phyloP scores from a whole-genome alignment of 768 basidiomycete genomes.

The Russula compacta region DNA sequence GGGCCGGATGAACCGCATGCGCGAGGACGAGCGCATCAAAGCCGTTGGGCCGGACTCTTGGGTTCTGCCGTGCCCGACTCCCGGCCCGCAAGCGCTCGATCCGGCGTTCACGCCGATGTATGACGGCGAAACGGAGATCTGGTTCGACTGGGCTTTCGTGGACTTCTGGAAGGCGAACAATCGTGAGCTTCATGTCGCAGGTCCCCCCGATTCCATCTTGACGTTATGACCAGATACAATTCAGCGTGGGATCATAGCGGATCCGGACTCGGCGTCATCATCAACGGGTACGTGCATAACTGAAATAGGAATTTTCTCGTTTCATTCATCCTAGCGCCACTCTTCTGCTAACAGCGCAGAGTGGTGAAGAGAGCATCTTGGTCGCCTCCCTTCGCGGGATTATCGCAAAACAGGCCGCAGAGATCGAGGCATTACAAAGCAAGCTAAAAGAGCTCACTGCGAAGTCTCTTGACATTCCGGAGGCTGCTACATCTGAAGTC shows the following conservation, averaged over 20 bases:
- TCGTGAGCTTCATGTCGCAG: slow-evolving; percentile 37
- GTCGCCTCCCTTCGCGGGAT: slow-evolving; percentile 78
- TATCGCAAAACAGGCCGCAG: slow-evolving; percentile 71
- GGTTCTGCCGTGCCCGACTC: slow-evolving; percentile 48
- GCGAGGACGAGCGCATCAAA: slow-evolving; percentile 92
- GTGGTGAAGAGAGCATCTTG: slow-evolving; percentile 63
- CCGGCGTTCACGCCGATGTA: slow-evolving; percentile 31
- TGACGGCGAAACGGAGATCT: slow-evolving; percentile 71
- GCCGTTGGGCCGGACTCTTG: slow-evolving; percentile 77
- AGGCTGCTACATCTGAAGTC: background rate
- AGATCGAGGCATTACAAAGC: slow-evolving; percentile 61
- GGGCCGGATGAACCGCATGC: slow-evolving; percentile 74
- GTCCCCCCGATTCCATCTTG: background rate
- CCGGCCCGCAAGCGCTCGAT: slow-evolving; percentile 24
- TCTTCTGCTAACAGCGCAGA: slow-evolving; percentile 39
- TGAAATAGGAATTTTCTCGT: background rate
- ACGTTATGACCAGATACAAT: slow-evolving; percentile 47
- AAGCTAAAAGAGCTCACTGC: slow-evolving; percentile 41
- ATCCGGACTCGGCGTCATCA: slow-evolving; percentile 56
- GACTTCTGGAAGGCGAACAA: slow-evolving; percentile 99
- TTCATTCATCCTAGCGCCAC: background rate
- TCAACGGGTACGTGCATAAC: slow-evolving; percentile 40
- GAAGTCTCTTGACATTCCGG: slow-evolving; percentile 2
- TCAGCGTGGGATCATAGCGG: slow-evolving; percentile 61
- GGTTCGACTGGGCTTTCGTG: slow-evolving; percentile 98